Conservation (phyloP, 2,329 filamentous ascomycete genomes). For the Aspergillus sp. region DNA sequence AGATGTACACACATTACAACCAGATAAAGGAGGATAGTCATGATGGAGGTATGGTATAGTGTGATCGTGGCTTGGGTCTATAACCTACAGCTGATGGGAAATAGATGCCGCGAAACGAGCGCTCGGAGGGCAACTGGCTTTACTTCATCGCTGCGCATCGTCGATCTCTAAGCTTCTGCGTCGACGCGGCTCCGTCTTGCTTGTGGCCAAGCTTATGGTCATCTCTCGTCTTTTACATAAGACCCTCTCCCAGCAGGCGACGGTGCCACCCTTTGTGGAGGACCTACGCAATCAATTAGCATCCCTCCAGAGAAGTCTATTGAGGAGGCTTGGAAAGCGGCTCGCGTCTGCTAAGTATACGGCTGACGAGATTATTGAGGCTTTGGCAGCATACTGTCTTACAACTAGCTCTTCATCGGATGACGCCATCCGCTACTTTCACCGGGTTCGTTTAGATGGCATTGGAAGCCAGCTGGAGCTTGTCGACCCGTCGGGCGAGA, state of each 20-base stretch:
- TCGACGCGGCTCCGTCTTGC: constrained; percentile 52
- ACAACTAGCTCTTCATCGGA: constrained; percentile 76
- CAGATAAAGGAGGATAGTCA: constrained; percentile 45
- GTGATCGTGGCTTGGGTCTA: neutral
- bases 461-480: constrained; percentile 64
- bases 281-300: constrained; percentile 65
- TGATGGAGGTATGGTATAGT: constrained; percentile 32
- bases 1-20: constrained; percentile 62
- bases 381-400: constrained; percentile 79
- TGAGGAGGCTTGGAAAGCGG: constrained; percentile 64
- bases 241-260: constrained; percentile 60
- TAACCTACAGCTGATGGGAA: constrained; percentile 24
- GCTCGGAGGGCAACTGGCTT: constrained; percentile 58
- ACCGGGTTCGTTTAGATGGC: constrained; percentile 69
- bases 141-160: constrained; percentile 59
- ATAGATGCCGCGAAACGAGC: constrained; percentile 46
- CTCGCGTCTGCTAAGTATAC: constrained; percentile 49
- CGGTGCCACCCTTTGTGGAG: constrained; percentile 58
- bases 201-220: constrained; percentile 71
- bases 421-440: constrained; percentile 77
- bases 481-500: constrained; percentile 50
- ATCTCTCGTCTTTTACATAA: constrained; percentile 75
- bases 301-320: constrained; percentile 62
- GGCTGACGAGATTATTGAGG: constrained; percentile 62
- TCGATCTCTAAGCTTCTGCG: constrained; percentile 57